These are phyloP conservation scores for Pythium vanterpoolii DNA, from an alignment of 352 stramenopile species.

Conservation along the genomic window DNA sequence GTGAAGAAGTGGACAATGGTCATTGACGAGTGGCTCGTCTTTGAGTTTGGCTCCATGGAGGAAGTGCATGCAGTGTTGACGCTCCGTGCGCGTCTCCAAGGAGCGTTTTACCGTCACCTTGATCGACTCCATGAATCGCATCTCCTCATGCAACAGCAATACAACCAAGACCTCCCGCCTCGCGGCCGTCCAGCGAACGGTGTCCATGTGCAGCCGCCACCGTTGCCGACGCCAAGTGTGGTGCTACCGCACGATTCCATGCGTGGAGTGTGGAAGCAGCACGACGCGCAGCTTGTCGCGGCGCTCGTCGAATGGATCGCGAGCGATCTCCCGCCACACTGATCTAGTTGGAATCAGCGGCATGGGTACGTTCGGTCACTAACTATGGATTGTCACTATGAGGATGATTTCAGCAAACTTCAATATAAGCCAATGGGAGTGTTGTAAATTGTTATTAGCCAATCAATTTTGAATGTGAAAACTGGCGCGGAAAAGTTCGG, in stretches of 20 bases:
- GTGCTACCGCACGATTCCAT: conserved; percentile 15
- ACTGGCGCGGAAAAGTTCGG: neutral
- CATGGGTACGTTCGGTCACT: neutral
- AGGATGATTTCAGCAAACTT: neutral
- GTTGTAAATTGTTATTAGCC: neutral
- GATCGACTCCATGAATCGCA: conserved; percentile 46
- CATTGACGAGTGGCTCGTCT: conserved; percentile 77
- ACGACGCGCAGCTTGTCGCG: conserved; percentile 54
- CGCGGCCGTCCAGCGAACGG: conserved; percentile 8
- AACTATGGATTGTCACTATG: neutral
- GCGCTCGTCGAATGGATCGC: conserved; percentile 51
- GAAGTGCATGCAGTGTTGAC: conserved; percentile 46
- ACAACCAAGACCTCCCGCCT: conserved; percentile 19
- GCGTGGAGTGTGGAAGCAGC: conserved; percentile 24
- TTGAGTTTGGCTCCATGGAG: conserved; percentile 39
- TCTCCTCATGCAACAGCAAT: conserved; percentile 8
- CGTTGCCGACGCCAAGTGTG: neutral
- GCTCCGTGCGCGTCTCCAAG: conserved; percentile 55
- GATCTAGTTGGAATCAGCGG: neutral
- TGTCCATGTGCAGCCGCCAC: neutral
- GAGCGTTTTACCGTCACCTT: conserved; percentile 64
- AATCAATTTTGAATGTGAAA: conserved; percentile 5
- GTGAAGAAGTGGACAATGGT: conserved; percentile 48
- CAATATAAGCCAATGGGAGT: neutral
- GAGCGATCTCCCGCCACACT: conserved; percentile 30